Conservation (phyloP, 2,329 filamentous ascomycete genomes). For the Cladosporium oxysporum region DNA sequence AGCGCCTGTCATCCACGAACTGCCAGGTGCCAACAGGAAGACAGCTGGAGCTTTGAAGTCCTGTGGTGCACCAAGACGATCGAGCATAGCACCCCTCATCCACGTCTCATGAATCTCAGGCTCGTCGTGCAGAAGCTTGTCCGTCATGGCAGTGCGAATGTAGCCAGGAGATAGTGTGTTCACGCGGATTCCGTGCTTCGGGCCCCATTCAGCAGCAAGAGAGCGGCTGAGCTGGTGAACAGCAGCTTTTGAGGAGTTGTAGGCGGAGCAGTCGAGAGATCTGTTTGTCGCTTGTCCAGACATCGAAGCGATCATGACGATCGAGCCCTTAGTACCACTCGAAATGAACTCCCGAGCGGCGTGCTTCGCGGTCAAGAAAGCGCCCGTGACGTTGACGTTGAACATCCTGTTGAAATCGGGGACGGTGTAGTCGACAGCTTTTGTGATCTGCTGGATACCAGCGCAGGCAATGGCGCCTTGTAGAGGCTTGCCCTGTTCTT, state of each 20-base stretch:
- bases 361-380: slow-evolving; percentile 39
- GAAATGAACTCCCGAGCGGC: slow-evolving; percentile 38
- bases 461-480: slow-evolving; percentile 41
- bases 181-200: slow-evolving; percentile 33
- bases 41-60: slow-evolving; percentile 67
- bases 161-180: slow-evolving; percentile 40
- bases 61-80: slow-evolving; percentile 56
- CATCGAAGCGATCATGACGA: slow-evolving; percentile 44
- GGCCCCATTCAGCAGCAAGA: slow-evolving; percentile 57
- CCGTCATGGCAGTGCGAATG: slow-evolving; percentile 41
- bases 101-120: slow-evolving; percentile 55
- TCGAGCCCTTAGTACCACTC: slow-evolving; percentile 36
- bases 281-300: slow-evolving; percentile 42
- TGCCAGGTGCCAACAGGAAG: slow-evolving; percentile 67
- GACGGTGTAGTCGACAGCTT: slow-evolving; percentile 37
- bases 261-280: slow-evolving; percentile 48
- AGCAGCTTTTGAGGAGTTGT: slow-evolving; percentile 59
- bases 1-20: slow-evolving; percentile 69
- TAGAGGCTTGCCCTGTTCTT: slow-evolving; percentile 66
- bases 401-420: slow-evolving; percentile 40
- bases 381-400: slow-evolving; percentile 42
- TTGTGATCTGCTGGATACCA: slow-evolving; percentile 31
- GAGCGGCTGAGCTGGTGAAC: slow-evolving; percentile 55
- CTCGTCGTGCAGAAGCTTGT: slow-evolving; percentile 41
- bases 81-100: slow-evolving; percentile 57